Percentiles rank a stretch among this genome's conserved stretches.
phyloP scores from a whole-genome alignment of 306 rosid genomes.

The Cucumis hystrix region DNA sequence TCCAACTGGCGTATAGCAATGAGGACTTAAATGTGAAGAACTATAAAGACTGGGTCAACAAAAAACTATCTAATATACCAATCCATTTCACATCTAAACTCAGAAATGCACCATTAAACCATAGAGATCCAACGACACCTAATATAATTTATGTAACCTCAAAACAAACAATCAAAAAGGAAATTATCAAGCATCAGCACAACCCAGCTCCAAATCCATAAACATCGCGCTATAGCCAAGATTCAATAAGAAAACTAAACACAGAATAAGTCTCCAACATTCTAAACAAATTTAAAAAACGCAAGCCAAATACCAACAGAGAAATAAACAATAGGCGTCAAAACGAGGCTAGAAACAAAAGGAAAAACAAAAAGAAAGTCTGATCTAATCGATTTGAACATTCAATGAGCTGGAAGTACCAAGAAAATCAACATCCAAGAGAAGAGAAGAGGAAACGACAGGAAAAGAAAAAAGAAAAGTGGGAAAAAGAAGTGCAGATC shows the following conservation, averaged over 20 bases:
- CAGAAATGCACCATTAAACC: too few species aligned
- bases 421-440: too few species aligned
- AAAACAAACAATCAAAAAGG: neutral
- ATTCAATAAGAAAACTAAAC: neutral
- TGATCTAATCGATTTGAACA: neutral
- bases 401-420: neutral
- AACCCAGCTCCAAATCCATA: neutral
- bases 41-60: too few species aligned
- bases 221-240: neutral
- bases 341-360: neutral
- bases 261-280: neutral
- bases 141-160: too few species aligned
- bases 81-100: too few species aligned
- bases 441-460: neutral
- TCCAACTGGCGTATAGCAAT: too few species aligned
- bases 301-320: neutral
- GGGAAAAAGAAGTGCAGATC: neutral
- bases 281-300: neutral
- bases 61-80: too few species aligned
- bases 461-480: neutral
- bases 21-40: too few species aligned
- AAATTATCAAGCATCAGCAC: neutral
- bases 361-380: neutral
- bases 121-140: too few species aligned
- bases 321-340: neutral